Evolutionary conservation across 2,329 filamentous ascomycete species (phyloP), one percentile per base, ranked within the genome.

Genomic region (Fusarium bulbicola): DNA sequence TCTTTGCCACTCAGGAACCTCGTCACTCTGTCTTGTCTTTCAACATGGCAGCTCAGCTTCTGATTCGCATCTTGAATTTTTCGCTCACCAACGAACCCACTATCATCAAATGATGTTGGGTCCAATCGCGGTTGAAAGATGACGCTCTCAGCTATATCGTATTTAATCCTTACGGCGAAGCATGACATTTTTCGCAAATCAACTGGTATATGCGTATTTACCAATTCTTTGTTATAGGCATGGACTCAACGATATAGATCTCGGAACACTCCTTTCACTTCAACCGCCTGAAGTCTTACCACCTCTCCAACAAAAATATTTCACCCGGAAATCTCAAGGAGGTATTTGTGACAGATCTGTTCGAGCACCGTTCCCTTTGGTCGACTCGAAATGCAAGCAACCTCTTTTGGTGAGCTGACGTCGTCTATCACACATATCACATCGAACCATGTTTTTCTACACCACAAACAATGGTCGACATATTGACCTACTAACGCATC

Each of bases 1-100:
- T 40, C 58, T 62, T 75, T 68, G 73, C 76, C 74, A 76, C 76
- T 53, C 57, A 67, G 60, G 70, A 74, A 70, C 65, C 64, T 58
- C 50, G 42, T 70, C 66, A 68, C 63, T 43, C 40, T 50, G 39
- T 64, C 57, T 45, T 40, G 30, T 72, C 56, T 59, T 62, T 26
- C 40, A 42, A 49, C 39, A 53, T 32, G 50, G 47, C 46, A 54
- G 46, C 60, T 63, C 50, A 58, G 43, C 63, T 58, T 72, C 57
- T 76, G 73, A 76, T 77, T 77, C 69, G 73, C 47, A 59, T 63
- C 43, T 56, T 54, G 26, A 24, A 40, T 42, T 58, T 54, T 53
- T 37, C 50, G 32, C 68, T 66, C 59, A 26, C 36, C 45, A 59
- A 42, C 39, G 52, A 64, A 57, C 40, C 63, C 72, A 52, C 66